These are phyloP conservation scores for Stentor coeruleus DNA, from an alignment of 73 alveolate species.

Conservation along the genomic window DNA sequence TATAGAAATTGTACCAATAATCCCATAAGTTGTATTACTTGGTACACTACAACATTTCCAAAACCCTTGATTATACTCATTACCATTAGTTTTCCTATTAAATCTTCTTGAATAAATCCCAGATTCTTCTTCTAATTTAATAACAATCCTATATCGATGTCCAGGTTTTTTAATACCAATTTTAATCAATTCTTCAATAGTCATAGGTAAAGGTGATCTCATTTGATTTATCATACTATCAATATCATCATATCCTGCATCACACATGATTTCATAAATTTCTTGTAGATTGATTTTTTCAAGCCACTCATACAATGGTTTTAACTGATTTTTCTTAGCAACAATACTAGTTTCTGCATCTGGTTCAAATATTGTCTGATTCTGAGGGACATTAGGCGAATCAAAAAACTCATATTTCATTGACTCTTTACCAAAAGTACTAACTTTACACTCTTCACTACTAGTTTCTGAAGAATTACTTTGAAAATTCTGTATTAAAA, in stretches of 20 bases:
- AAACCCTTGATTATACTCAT: neutral
- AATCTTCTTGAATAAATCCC: neutral
- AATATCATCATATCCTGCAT: constrained; percentile 24
- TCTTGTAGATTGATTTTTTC: neutral
- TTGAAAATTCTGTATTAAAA: too few species aligned
- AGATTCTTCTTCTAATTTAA: neutral
- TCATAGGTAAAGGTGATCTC: neutral
- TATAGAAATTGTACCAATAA: neutral
- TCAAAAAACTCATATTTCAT: neutral
- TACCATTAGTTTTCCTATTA: neutral
- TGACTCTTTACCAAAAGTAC: too few species aligned
- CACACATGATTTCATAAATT: constrained; percentile 17
- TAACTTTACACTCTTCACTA: too few species aligned
- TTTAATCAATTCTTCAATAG: neutral
- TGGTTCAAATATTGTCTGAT: neutral
- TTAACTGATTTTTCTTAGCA: neutral
- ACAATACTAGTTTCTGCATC: neutral
- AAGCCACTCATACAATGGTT: constrained; percentile 19
- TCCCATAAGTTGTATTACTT: neutral
- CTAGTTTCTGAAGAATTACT: too few species aligned
- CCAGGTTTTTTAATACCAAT: constrained; percentile 1
- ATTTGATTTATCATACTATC: neutral
- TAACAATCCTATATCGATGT: constrained; percentile 3
- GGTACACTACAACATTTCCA: neutral
- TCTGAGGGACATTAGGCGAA: neutral